A percentile compares a stretch with the other conserved stretches of the same genome.
These are phyloP conservation scores for Colletotrichum liriopes DNA, from an alignment of 2,329 filamentous ascomycete genomes.

Conservation along the genomic window DNA sequence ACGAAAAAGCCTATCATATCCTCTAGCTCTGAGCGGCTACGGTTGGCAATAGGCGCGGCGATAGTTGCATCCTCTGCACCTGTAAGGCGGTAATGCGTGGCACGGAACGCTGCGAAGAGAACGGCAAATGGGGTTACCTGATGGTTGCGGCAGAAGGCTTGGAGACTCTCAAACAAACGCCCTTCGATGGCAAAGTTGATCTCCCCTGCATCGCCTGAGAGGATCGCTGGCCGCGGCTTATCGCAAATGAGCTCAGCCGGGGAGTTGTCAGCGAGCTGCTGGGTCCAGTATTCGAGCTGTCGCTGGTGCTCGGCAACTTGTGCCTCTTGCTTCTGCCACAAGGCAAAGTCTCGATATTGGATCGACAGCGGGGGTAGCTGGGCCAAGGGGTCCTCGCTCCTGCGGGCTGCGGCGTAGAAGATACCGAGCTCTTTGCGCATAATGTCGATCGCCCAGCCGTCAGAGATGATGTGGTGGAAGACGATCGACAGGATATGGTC, in stretches of 20 bases:
- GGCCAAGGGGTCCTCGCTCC: not conserved
- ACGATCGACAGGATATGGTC: constrained; percentile 10
- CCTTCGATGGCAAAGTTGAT: not conserved
- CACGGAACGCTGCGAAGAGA: constrained; percentile 9
- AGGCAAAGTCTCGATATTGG: constrained; percentile 20
- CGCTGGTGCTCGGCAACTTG: constrained; percentile 9
- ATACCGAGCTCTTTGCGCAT: constrained; percentile 15
- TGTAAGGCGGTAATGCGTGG: constrained; percentile 7
- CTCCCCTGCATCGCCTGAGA: constrained; percentile 7
- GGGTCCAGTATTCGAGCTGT: constrained; percentile 16
- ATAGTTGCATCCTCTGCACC: constrained; percentile 12
- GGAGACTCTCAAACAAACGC: not conserved
- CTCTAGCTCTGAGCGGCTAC: constrained; percentile 5
- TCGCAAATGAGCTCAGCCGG: constrained; percentile 13
- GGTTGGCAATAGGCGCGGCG: not conserved
- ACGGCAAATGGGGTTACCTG: constrained; percentile 17
- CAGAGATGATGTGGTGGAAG: constrained; percentile 19
- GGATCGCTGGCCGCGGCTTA: constrained; percentile 5
- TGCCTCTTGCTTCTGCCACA: constrained; percentile 10
- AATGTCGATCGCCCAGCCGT: constrained; percentile 20
- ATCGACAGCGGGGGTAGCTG: not conserved
- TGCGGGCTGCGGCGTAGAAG: constrained; percentile 1
- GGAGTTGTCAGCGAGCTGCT: constrained; percentile 6
- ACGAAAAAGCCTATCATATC: constrained; percentile 15
- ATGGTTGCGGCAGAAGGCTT: constrained; percentile 1